Percentiles rank a stretch among this genome's conserved stretches.
Evolutionary conservation across 2,329 filamentous ascomycete species (phyloP).

Genomic region (Venturia nashicola): DNA sequence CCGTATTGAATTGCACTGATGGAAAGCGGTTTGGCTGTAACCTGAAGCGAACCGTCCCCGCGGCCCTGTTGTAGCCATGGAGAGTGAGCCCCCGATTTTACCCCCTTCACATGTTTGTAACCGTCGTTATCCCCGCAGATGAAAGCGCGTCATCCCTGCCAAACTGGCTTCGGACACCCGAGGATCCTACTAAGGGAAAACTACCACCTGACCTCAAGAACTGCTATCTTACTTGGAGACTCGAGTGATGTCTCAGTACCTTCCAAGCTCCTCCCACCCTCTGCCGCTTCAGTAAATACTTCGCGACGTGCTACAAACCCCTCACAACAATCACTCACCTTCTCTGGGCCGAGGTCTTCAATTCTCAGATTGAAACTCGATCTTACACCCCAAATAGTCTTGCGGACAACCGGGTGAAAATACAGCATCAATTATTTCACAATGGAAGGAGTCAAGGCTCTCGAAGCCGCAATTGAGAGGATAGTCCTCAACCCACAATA

Average conservation of each 20-base stretch:
- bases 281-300: not conserved
- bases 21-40: not conserved
- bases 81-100: not conserved
- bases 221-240: not conserved
- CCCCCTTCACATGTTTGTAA: not conserved
- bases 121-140: not conserved
- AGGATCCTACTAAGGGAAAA: not conserved
- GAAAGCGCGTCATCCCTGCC: not conserved
- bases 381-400: not conserved
- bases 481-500: slow-evolving; percentile 73
- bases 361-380: not conserved
- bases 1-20: not conserved
- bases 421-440: not conserved
- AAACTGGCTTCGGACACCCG: not conserved
- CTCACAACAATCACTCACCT: not conserved
- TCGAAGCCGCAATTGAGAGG: slow-evolving; percentile 56
- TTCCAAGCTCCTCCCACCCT: not conserved
- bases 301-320: not conserved
- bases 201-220: not conserved
- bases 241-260: not conserved
- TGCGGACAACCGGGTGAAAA: not conserved
- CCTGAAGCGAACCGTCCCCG: not conserved
- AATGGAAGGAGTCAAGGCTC: slow-evolving; percentile 8
- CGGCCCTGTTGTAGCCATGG: not conserved
- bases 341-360: not conserved